Evolutionary conservation across 2,329 filamentous ascomycete species (phyloP), one percentile per base, ranked within the genome.

Genomic region (Arthrobotrys pseudoclavata): DNA sequence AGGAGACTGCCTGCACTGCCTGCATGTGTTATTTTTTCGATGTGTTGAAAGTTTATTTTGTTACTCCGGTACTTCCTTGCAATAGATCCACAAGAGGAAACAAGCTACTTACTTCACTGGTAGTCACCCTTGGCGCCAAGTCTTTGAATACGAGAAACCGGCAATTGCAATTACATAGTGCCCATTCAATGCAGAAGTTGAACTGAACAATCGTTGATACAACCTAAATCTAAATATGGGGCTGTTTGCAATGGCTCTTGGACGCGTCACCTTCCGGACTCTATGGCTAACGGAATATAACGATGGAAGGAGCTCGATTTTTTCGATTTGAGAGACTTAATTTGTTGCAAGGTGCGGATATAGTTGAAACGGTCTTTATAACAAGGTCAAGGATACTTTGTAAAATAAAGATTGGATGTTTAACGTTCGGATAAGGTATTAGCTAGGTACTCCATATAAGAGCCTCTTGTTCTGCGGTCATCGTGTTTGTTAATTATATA

Each of bases 111-210:
- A 34, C 52, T 57, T 37, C 10, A 37, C 5, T 12, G 13, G n/a
- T 45, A 20, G n/a, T 20, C n/a, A 45, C 42, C 4, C 31, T 60
- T 60, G 55, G 55, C 55, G 55, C 55, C 55, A 60, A 60, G 55
- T 22, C n/a, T 26, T 22, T 26, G 34, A 60, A 60, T 60, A 60
- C 55, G 55, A 60, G 55, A 26, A 7, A 42, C 18, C 26, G 34
- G 26, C 18, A 29, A 29, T 53, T 53, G 50, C 13, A 31, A 45
- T 45, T 45, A 18, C 29, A 15, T n/a, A n/a, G 7, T 29, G 48
- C 26, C n/a, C n/a, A 7, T 31, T 10, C 50, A 34, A 22, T 22
- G 52, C 29, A 57, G 29, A 40, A 37, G 40, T 45, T 57, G 52
- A 37, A 42, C 34, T 12, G 31, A n/a, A 37, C 52, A 29, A 60